Evolutionary conservation across 108 stramenopile genomes (phyloP), one percentile per base, ranked within the genome.

Genomic region (Cyclotella cryptica): DNA sequence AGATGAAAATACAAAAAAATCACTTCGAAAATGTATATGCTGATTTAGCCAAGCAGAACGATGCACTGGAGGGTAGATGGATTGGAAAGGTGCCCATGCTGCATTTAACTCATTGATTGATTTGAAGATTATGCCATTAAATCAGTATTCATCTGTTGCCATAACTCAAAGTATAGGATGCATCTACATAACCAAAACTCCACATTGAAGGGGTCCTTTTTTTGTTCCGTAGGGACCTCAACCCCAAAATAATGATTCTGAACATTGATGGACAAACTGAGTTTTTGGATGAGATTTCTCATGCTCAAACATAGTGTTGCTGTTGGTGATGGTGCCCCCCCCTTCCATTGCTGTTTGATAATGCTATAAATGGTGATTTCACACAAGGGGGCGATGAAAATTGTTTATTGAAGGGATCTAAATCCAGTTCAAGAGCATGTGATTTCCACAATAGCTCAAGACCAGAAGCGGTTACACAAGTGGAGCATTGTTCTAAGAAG

Each of bases 171-270:
- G 35, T 3, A 62, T 30, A 14, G 61, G 13, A 26, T 10, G 24
- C 26, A 49, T 9, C 67, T 68, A 1, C 26, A 68, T n/a, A 52
- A 52, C 18, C 47, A 47, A n/a, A 68, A 68, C 27, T 49, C 51
- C 17, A 68, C 67, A 9, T 0, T 9, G 6, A 52, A 49, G 67
- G 67, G 52, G 67, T 7, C n/a, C 52, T 7, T 52, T 68, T 6
- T 49, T 1, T 14, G 29, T 1, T 49, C 7, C 28, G 42, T 68
- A 49, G 67, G 52, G 30, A 49, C 0, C 52, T 52, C 51, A 35
- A 49, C 18, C 67, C 67, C 2, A 17, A 68, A 22, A 68, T 49
- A 15, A 28, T 18, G 21, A 18, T 68, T 11, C 13, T 51, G 27
- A 14, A 13, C 21, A 68, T 30, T 1, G 49, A 68, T 0, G 67